These are phyloP conservation scores for Tephrocybe sp. DNA, from an alignment of 768 basidiomycete species.

Conservation along the genomic window DNA sequence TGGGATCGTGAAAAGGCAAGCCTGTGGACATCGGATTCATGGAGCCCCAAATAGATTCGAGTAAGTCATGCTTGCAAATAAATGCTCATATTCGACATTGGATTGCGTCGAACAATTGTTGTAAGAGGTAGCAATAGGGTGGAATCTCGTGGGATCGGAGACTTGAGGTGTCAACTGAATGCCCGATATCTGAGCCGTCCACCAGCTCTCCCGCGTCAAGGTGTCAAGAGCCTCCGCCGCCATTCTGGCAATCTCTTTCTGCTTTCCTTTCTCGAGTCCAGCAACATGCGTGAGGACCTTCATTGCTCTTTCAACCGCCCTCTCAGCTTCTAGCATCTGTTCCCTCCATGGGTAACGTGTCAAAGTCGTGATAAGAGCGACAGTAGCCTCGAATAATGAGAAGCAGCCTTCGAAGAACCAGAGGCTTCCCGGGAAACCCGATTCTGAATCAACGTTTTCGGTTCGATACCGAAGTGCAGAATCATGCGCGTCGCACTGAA, in stretches of 20 bases:
- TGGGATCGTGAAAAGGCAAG: not conserved
- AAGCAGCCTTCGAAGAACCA: slow-evolving; percentile 46
- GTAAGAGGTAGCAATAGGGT: no score
- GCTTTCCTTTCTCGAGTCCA: slow-evolving; percentile 32
- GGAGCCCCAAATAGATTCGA: not conserved
- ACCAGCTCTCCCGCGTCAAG: slow-evolving; percentile 28
- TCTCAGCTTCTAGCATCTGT: slow-evolving; percentile 35
- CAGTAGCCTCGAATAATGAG: slow-evolving; percentile 46
- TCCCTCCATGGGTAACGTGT: slow-evolving; percentile 39
- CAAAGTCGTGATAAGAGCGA: slow-evolving; percentile 43
- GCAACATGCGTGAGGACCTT: slow-evolving; percentile 34
- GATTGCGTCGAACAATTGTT: no score
- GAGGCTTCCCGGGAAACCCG: slow-evolving; percentile 29
- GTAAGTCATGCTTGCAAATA: slow-evolving; percentile 12
- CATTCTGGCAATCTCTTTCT: slow-evolving; percentile 37
- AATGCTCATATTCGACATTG: slow-evolving; percentile 7
- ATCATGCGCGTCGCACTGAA: slow-evolving; percentile 40
- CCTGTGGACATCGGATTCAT: not conserved
- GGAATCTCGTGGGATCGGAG: not conserved
- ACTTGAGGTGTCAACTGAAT: not conserved
- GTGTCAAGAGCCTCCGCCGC: slow-evolving; percentile 38
- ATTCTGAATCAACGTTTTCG: slow-evolving; percentile 19
- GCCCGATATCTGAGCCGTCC: slow-evolving; percentile 14
- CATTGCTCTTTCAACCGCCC: slow-evolving; percentile 37
- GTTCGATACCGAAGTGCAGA: slow-evolving; percentile 21